Evolutionary conservation across 1,139 yeast species (phyloP), one percentile per base, ranked within the genome.

Genomic region (Trichomonascaceae sp.): DNA sequence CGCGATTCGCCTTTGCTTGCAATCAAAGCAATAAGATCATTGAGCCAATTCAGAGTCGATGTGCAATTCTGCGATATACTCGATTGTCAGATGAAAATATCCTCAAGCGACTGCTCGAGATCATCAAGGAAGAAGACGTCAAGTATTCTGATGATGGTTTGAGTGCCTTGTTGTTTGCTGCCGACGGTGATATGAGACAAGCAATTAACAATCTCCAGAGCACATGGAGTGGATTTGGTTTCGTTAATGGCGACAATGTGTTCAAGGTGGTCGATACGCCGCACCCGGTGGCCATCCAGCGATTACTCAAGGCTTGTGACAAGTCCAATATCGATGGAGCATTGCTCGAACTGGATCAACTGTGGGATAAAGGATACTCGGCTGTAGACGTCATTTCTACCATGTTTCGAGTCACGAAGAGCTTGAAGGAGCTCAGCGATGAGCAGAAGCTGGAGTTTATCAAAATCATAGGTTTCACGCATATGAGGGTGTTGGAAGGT

Each of bases 121-220:
- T 93, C 22, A 80, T 85, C 49, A 78, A 84, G 60, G 66, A 71
- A 3, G 99, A 93, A 67, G 70, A 82, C 43, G 88, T 91, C 15
- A 75, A 89, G 65, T 88, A 82, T 68, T 82, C 93, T 41, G 87
- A 90, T 58, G 97, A 89, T 69, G 99, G 99, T 0, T 73, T 93
- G 44, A 91, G 90, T 62, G 99, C 99, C 0, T 77, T 93, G 58
- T 82, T 95, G n/a, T 93, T 93, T 72, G 86, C 97, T 0, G 95
- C 97, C 0, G 99, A 93, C 69, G 99, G 99, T 55, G 99, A 93
- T 68, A 93, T 95, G 99, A 81, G 99, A 71, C 99, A 93, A 69
- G 99, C 99, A 0, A 81, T 95, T 52, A 95, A 95, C 66, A 93
- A 93, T 69, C 70, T 93, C 56, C 99, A 93, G 67, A 85, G 96